Percentiles rank a stretch among this genome's conserved stretches.
These are phyloP conservation scores for Nevesoporus exiguus DNA, from an alignment of 768 basidiomycete genomes.

Conservation along the genomic window DNA sequence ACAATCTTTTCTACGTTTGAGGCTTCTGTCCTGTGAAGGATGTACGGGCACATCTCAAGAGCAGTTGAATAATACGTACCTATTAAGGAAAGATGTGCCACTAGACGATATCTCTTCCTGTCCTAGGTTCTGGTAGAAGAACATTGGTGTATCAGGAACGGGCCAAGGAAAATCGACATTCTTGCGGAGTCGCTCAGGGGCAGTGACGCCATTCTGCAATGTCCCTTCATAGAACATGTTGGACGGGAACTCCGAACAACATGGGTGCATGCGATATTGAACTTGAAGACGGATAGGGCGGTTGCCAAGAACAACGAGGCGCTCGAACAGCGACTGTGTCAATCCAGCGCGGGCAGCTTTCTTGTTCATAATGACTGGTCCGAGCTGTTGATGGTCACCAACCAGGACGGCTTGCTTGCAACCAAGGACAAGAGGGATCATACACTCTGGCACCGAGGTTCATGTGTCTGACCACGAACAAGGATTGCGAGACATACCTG, in stretches of 20 bases:
- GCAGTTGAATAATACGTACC: conserved; percentile 37
- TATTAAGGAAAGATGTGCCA: conserved; percentile 97
- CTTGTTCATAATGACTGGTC: conserved; percentile 99
- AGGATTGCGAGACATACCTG: conserved; percentile 50
- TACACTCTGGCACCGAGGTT: conserved; percentile 68
- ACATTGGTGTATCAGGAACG: conserved; percentile 95
- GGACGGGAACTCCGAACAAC: conserved; percentile 97
- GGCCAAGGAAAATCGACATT: conserved; percentile 99
- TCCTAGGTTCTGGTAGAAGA: conserved; percentile 99
- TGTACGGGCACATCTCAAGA: conserved; percentile 4
- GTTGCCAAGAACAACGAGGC: conserved; percentile 92
- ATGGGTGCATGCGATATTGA: conserved; percentile 99
- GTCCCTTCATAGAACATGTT: conserved; percentile 99
- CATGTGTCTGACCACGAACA: background rate
- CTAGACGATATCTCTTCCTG: conserved; percentile 99
- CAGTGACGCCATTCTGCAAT: conserved; percentile 97
- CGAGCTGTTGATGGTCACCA: conserved; percentile 94
- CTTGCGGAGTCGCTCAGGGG: conserved; percentile 94
- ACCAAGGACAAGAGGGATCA: conserved; percentile 97
- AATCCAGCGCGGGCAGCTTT: conserved; percentile 98
- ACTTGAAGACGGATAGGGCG: conserved; percentile 98
- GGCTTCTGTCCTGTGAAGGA: conserved; percentile 76
- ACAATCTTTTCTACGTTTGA: conserved; percentile 99
- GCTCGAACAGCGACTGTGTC: conserved; percentile 97
- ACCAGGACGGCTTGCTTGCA: conserved; percentile 99